A percentile compares a stretch with the other conserved stretches of the same genome.
Evolutionary conservation across 495 filamentous ascomycete species (phyloP).

Genomic region (Letharia columbiana): DNA sequence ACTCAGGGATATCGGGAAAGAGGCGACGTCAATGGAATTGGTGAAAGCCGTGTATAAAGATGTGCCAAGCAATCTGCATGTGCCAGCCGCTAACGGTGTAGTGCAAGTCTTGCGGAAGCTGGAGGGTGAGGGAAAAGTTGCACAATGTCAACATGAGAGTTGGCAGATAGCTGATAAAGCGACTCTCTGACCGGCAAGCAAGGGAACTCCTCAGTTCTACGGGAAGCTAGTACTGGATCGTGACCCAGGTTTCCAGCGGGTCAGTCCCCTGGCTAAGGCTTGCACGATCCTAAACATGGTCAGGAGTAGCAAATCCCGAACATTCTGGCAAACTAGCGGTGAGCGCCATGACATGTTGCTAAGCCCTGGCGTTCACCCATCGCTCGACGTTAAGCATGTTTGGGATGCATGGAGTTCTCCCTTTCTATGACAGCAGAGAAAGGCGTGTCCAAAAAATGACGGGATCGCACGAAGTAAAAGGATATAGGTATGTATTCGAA

Average conservation of each 20-base stretch:
- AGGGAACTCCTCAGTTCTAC: background rate
- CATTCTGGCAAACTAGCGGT: background rate
- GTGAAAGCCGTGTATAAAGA: constrained; percentile 79
- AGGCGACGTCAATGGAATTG: constrained; percentile 59
- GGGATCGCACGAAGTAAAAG: background rate
- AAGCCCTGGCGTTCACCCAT: background rate
- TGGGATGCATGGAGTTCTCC: background rate
- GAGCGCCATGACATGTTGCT: background rate
- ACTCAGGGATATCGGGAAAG: constrained; percentile 40
- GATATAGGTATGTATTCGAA: background rate
- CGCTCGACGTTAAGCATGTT: background rate
- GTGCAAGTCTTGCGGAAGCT: constrained; percentile 63
- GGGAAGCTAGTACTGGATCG: background rate
- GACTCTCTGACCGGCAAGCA: constrained; percentile 4
- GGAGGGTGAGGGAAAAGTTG: constrained; percentile 53
- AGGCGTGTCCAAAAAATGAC: background rate
- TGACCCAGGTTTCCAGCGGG: background rate
- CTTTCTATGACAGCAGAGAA: background rate
- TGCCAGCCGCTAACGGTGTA: constrained; percentile 61
- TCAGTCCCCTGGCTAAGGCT: background rate
- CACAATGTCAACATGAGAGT: constrained; percentile 46
- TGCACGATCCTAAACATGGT: background rate
- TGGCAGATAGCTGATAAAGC: constrained; percentile 34
- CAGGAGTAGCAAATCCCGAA: background rate
- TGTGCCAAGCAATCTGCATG: constrained; percentile 64